Conservation (phyloP, 106 monocot genomes). For the Phalaenopsis equestris region DNA sequence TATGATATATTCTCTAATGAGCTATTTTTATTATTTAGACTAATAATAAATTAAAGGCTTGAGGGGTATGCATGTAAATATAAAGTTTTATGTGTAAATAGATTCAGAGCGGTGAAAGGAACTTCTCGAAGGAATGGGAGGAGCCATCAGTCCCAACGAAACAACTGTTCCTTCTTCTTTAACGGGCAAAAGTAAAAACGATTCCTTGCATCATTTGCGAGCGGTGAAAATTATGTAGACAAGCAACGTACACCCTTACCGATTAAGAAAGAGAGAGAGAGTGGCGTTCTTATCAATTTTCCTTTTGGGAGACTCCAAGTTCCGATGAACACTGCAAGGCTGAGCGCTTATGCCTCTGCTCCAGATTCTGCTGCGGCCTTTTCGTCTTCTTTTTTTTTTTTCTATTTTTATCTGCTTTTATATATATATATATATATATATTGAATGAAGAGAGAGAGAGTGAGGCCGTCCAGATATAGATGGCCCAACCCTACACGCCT, state of each 20-base stretch:
- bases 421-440: too few species aligned
- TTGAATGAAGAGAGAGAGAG: neutral
- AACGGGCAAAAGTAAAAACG: neutral
- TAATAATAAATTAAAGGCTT: too few species aligned
- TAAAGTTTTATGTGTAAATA: too few species aligned
- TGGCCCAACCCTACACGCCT: neutral
- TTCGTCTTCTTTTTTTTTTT: too few species aligned
- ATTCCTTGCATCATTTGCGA: neutral
- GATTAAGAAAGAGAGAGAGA: neutral
- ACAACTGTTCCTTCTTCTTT: neutral
- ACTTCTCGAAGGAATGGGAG: neutral
- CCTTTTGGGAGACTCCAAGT: neutral
- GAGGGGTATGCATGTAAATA: too few species aligned
- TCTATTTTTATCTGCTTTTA: too few species aligned
- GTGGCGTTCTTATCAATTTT: neutral
- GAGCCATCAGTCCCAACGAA: neutral
- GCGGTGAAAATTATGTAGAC: conserved; percentile 4
- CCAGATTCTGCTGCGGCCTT: neutral
- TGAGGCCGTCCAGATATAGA: neutral
- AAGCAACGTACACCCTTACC: neutral
- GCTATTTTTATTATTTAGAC: too few species aligned
- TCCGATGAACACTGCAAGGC: neutral
- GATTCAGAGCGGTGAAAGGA: neutral
- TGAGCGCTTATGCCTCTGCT: neutral
- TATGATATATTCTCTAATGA: too few species aligned